Percentiles rank a stretch among this genome's conserved stretches.
phyloP scores from a whole-genome alignment of 345 rosid species.

The Kandelia obovata region DNA sequence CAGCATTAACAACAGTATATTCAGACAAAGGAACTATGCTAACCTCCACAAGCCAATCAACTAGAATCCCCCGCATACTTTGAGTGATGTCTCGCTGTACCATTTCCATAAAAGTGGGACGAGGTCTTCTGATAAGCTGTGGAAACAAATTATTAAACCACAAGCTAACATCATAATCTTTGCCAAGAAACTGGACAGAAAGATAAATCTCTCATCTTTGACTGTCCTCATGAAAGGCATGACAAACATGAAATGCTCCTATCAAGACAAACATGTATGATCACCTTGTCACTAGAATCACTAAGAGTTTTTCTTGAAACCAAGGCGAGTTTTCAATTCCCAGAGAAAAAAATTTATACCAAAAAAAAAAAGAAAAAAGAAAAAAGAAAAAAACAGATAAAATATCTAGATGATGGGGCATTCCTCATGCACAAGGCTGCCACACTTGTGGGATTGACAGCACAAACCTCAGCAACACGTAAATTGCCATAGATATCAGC shows the following conservation, averaged over 20 bases:
- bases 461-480: slow-evolving; percentile 77
- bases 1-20: neutral
- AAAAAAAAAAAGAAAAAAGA: too few relatives aligned
- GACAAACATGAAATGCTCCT: too few relatives aligned
- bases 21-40: slow-evolving; percentile 2
- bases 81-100: slow-evolving; percentile 70
- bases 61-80: slow-evolving; percentile 79
- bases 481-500: slow-evolving; percentile 61
- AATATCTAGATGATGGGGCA: too few relatives aligned
- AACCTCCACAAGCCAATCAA: slow-evolving; percentile 99
- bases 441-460: neutral
- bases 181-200: neutral
- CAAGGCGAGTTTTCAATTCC: too few relatives aligned
- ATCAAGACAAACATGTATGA: too few relatives aligned
- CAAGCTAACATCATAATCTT: slow-evolving; percentile 6
- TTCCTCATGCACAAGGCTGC: too few relatives aligned
- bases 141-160: slow-evolving; percentile 14
- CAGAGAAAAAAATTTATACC: neutral
- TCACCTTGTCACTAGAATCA: too few relatives aligned
- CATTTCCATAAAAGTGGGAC: slow-evolving; percentile 60
- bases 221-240: too few relatives aligned
- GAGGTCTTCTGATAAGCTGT: slow-evolving; percentile 68
- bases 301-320: too few relatives aligned
- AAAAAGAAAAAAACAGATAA: too few relatives aligned
- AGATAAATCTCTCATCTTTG: too few relatives aligned